These are phyloP conservation scores for Vanilla planifolia DNA, from an alignment of 106 monocot genomes.

Conservation along the genomic window DNA sequence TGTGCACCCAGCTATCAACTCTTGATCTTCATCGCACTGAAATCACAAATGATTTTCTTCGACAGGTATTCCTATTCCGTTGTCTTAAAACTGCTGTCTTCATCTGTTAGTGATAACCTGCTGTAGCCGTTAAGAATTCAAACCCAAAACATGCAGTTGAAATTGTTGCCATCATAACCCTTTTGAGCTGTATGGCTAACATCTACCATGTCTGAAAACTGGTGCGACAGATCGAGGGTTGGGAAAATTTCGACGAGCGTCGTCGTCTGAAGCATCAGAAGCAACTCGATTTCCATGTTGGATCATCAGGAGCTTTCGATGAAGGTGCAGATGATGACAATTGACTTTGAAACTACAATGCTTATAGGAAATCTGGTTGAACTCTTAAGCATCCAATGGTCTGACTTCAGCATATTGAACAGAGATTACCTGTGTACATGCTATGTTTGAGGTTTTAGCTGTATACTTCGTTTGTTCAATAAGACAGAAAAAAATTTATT, in stretches of 20 bases:
- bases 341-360: constrained; percentile 1
- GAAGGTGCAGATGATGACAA: constrained; percentile 85
- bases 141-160: too few relatives aligned
- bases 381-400: too few relatives aligned
- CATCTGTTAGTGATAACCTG: too few relatives aligned
- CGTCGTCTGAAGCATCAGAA: constrained; percentile 75
- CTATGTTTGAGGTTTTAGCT: too few relatives aligned
- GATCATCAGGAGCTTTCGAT: constrained; percentile 71
- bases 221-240: constrained; percentile 58
- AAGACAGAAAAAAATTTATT: too few relatives aligned
- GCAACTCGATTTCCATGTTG: constrained; percentile 82
- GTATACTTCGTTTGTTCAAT: too few relatives aligned
- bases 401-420: too few relatives aligned
- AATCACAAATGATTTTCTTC: constrained; percentile 78
- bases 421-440: too few relatives aligned
- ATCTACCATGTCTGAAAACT: neutral
- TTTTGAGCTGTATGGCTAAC: too few relatives aligned
- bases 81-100: neutral
- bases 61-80: constrained; percentile 42
- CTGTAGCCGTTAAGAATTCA: too few relatives aligned
- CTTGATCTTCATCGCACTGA: constrained; percentile 79
- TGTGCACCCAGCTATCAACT: constrained; percentile 56
- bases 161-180: too few relatives aligned
- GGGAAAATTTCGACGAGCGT: constrained; percentile 86
- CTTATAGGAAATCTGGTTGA: too few relatives aligned